Evolutionary conservation across 2,329 filamentous ascomycete species (phyloP).

Genomic region (Aspergillus sergii): DNA sequence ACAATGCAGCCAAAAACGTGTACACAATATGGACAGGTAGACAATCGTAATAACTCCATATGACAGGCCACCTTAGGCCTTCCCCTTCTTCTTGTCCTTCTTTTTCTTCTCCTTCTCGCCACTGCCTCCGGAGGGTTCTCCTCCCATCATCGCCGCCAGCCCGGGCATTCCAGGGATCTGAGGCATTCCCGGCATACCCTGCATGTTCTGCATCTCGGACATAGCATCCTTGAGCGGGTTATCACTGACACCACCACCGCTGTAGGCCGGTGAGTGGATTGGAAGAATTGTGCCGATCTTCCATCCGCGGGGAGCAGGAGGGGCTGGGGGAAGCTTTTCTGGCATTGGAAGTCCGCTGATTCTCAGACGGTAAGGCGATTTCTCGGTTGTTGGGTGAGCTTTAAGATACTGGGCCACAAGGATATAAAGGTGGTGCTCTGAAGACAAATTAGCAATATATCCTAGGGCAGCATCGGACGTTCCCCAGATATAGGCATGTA

Average conservation of each 20-base stretch:
- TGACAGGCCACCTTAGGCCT: conserved; percentile 32
- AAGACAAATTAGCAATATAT: not conserved
- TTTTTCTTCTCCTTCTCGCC: conserved; percentile 47
- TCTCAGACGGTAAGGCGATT: conserved; percentile 69
- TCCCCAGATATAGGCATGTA: not conserved
- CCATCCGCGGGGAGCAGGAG: conserved; percentile 83
- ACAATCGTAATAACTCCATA: conserved; percentile 4
- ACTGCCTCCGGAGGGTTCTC: conserved; percentile 32
- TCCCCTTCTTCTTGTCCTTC: conserved; percentile 55
- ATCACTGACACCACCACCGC: conserved; percentile 89
- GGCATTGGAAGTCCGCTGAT: conserved; percentile 73
- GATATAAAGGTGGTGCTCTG: conserved; percentile 82
- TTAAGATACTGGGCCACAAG: conserved; percentile 77
- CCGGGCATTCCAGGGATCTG: conserved; percentile 51
- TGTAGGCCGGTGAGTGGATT: conserved; percentile 84
- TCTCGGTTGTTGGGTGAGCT: conserved; percentile 74
- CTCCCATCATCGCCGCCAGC: conserved; percentile 57
- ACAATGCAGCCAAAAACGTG: conserved; percentile 38
- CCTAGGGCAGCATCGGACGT: not conserved
- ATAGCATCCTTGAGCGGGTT: conserved; percentile 97
- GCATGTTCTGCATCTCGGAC: conserved; percentile 75
- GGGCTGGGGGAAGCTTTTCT: conserved; percentile 69
- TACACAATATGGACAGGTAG: conserved; percentile 19
- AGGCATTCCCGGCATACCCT: conserved; percentile 46
- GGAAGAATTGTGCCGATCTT: conserved; percentile 85